Base-by-base conservation (phyloP, 345 rosid genomes). In the Eucalyptus curtisii region DNA sequence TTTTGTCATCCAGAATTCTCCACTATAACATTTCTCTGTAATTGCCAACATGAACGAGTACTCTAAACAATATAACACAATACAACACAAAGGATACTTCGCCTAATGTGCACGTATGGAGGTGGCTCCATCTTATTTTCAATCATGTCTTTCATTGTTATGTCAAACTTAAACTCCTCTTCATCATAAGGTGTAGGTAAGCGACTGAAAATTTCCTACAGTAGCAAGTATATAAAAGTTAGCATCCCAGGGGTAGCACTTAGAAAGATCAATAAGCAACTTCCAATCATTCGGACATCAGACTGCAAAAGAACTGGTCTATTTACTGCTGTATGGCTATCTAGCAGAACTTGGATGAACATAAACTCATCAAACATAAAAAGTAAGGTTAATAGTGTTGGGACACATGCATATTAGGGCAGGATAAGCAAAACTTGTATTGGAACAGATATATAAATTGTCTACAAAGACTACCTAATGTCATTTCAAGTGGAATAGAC, bases 131-230 rank as follows among this genome's bases (percentile, higher is more conserved):
- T 87, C 92, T 96, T 95, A 45, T 93, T 91, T 89, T 93, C 95
- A 15, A 86, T 89, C 90, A 91, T 88, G 71, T 90, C 95, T 89
- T 94, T 96, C 95, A 95, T 93, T 79, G 95, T 91, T 68, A 91
- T 85, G 89, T 96, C 97, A 88, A 96, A 88, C 93, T 95, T 96
- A 95, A 97, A 97, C 94, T 97, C 99, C 88, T 96, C 98, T 66
- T 93, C 95, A 87, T 89, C 92, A 90, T 95, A 96, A 45, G 99
- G 99, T 84, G 96, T 88, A 88, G 99, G 99, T 91, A 97, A 91
- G 87, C 92, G 97, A 89, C 90, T 86, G 90, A 97, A 97, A 82
- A 96, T 92, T 64, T 95, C 97, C 99, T 97, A 91, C 86, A 91
- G 88, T 40, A 87, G 50, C 50, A 47, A 86, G 55, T 86, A 42